phyloP scores from a whole-genome alignment of 345 rosid genomes.

The Boechera retrofracta region DNA sequence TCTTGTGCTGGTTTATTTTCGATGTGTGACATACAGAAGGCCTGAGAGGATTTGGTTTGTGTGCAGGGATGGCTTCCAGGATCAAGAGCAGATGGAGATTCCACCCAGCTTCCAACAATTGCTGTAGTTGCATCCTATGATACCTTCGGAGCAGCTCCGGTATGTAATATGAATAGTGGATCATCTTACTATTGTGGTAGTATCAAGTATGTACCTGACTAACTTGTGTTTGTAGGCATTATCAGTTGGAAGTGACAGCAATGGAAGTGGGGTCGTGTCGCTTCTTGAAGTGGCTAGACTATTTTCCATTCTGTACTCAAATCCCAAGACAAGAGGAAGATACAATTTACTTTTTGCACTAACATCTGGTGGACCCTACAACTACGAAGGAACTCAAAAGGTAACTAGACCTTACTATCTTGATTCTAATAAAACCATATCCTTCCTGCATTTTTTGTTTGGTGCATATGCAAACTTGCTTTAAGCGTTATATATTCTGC shows the following conservation, averaged over 20 bases:
- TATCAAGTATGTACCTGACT: conserved; percentile 21
- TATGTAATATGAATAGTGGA: conserved; percentile 51
- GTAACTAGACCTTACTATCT: conserved; percentile 49
- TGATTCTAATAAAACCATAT: conserved; percentile 18
- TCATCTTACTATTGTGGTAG: conserved; percentile 23
- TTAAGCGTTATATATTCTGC: conserved; percentile 43
- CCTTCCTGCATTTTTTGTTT: conserved; percentile 1
- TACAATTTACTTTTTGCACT: conserved; percentile 94
- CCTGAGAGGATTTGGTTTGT: conserved; percentile 36
- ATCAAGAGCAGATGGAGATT: conserved; percentile 83
- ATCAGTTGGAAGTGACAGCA: conserved; percentile 96
- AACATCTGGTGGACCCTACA: conserved; percentile 97
- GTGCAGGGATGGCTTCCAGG: conserved; percentile 98
- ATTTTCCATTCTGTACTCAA: conserved; percentile 88
- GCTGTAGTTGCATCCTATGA: conserved; percentile 96
- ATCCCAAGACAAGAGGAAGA: conserved; percentile 94
- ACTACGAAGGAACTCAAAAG: conserved; percentile 96
- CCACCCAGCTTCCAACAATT: conserved; percentile 89
- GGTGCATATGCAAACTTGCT: conserved; percentile 14
- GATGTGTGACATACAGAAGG: conserved; percentile 7
- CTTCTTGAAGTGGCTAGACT: conserved; percentile 97
- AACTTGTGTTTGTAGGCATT: conserved; percentile 68
- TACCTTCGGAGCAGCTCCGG: conserved; percentile 97
- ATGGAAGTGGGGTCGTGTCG: conserved; percentile 93
- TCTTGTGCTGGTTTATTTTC: neutral